Base-by-base conservation (phyloP, 768 basidiomycete species). In the Sporobolomyces roseus region DNA sequence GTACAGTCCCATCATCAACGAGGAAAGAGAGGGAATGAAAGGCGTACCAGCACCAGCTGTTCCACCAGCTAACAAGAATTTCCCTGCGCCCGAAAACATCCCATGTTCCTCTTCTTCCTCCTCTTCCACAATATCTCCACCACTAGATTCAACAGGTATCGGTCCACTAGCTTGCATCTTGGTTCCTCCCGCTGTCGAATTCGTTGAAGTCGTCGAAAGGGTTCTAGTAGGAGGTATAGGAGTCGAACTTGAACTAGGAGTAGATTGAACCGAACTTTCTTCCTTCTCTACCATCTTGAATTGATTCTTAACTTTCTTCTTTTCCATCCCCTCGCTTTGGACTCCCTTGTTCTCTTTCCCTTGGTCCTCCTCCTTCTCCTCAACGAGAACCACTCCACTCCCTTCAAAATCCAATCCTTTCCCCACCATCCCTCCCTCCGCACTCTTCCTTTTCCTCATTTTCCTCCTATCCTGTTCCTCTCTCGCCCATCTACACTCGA, bases 51-150 rank as follows among this genome's bases (percentile, higher is more conserved):
- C 91, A 65, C 96, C 96, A 19, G 96, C 96, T 14, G 93, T 81
- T 19, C 96, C 96, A 41, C 96, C 96, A 8, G 96, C 96, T 17
- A 91, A 79, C 50, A 99, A 83, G 79, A 94, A 99, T 77, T 88
- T 89, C 79, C 93, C 81, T 14, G 94, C 88, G 0, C 88, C 86
- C 19, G 61, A 61, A 58, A 76, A 75, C 67, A 85, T 88, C 27
- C 91, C 78, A 79, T 85, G 84, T 61, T 84, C 84, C 23, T 83
- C 85, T 41, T 85, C 84, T 23, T 86, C 78, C 21, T 78, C 78
- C 19, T 72, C 76, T 29, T 77, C 76, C 3, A 9, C 38, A 41
- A 41, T 17, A 41, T 17, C 38, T 9, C 9, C 38, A 9, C 17
- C 17, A 17, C 38, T 41, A 41, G 10, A 9, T 41, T 41, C 38